phyloP scores from a whole-genome alignment of 441 rosid species.

The Manihot esculenta region DNA sequence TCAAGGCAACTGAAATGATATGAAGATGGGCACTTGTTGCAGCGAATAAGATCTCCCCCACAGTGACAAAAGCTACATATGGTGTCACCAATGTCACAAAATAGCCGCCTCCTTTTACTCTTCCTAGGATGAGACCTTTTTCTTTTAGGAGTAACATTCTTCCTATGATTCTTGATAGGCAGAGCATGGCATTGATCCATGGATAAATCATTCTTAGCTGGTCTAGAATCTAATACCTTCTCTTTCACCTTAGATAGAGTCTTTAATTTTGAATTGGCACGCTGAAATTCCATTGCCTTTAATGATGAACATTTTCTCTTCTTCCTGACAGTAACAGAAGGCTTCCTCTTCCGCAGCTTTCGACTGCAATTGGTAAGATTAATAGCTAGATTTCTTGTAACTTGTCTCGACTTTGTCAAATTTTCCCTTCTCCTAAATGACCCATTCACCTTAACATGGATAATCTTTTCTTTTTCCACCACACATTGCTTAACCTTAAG shows the following conservation, averaged over 20 bases:
- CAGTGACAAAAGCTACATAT: constrained; percentile 43
- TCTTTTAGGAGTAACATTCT: constrained; percentile 27
- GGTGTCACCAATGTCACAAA: constrained; percentile 26
- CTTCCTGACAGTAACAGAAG: constrained; percentile 18
- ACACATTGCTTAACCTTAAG: constrained; percentile 7
- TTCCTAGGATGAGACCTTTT: constrained; percentile 35
- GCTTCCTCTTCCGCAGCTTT: constrained; percentile 11
- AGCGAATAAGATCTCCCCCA: constrained; percentile 34
- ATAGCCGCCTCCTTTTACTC: constrained; percentile 33
- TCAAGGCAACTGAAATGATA: constrained; percentile 39
- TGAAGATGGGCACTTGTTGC: constrained; percentile 36
- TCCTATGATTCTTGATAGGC: constrained; percentile 10
- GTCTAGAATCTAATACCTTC: background rate
- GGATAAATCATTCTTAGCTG: background rate
- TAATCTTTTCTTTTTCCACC: constrained; percentile 15
- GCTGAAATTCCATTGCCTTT: constrained; percentile 11
- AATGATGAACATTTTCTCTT: constrained; percentile 21
- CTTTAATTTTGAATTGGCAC: constrained; percentile 16
- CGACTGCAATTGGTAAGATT: background rate
- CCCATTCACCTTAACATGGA: background rate
- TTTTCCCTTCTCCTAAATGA: background rate
- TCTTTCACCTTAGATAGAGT: constrained; percentile 13
- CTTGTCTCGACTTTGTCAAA: constrained; percentile 14
- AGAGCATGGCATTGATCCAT: background rate
- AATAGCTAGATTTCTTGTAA: background rate